Evolutionary conservation across 495 filamentous ascomycete genomes (phyloP).

Genomic region (Friedmanniomyces simplex): DNA sequence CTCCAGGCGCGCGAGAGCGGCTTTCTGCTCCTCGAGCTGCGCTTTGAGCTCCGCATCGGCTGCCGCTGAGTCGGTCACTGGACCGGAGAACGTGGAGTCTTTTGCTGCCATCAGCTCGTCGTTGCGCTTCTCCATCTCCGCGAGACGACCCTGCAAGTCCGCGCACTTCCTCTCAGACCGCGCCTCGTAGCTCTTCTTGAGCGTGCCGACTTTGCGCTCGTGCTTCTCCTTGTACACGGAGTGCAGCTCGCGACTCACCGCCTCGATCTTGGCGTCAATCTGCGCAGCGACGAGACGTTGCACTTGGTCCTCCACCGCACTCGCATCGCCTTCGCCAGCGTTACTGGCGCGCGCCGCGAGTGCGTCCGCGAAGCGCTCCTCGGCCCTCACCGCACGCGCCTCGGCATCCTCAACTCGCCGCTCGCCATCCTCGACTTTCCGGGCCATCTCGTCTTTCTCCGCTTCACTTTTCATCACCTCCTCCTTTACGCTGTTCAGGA

Average conservation of each 20-base stretch:
- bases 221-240: conserved; percentile 93
- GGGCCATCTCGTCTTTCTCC: conserved; percentile 55
- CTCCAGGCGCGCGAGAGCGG: conserved; percentile 55
- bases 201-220: conserved; percentile 81
- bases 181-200: conserved; percentile 90
- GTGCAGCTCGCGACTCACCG: conserved; percentile 81
- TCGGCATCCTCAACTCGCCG: conserved; percentile 39
- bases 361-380: conserved; percentile 22
- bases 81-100: conserved; percentile 53
- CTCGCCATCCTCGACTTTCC: conserved; percentile 57
- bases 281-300: conserved; percentile 21
- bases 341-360: conserved; percentile 16
- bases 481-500: conserved; percentile 65
- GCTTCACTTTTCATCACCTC: conserved; percentile 67
- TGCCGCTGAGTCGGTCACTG: conserved; percentile 34
- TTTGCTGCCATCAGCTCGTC: conserved; percentile 57
- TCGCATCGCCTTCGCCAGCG: conserved; percentile 13
- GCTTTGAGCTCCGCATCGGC: conserved; percentile 41
- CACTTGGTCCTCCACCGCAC: conserved; percentile 17
- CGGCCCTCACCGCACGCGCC: conserved; percentile 25
- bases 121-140: conserved; percentile 57
- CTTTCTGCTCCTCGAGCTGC: conserved; percentile 44
- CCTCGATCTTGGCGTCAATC: conserved; percentile 75
- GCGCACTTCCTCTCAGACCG: conserved; percentile 77
- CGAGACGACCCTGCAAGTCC: conserved; percentile 61